Base-by-base conservation (phyloP, 73 alveolate species). In the Stentor coeruleus region DNA sequence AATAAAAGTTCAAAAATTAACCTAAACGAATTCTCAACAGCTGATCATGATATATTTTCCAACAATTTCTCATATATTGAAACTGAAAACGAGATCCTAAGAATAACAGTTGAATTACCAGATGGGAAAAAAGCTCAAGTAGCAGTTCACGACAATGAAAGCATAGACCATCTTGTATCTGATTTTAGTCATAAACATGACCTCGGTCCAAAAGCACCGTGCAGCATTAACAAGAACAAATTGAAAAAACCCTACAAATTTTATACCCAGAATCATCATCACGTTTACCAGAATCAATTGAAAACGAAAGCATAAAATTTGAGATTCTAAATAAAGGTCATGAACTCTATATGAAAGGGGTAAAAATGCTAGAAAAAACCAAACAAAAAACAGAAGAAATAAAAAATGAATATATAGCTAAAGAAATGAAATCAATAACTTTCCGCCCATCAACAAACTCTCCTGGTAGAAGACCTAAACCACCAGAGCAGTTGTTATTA, bases 401-500 rank as follows among this genome's bases (percentile, higher is more conserved):
- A 49, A 49, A 20, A 49, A 49, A 49, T 20, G 66, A 49, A 49
- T 11, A 20, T 11, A 49, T 6, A 11, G 6, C 20, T 11, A 49
- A 49, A 49, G 66, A 49, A 49, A 49, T 6, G 6, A 20, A 49
- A 49, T 11, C 6, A 11, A 20, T 20, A 20, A 49, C 66, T 49
- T 49, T 49, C 20, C 6, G 20, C 28, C 66, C 66, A 49, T 11
- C 28, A 49, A 20, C 20, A 6, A 49, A 49, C 20, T 11, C 28
- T 49, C 66, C 66, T 49, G 66, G 20, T 11, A 49, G 66, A 49
- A 49, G 66, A 49, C 66, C 66, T 49, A 49, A 49, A 49, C 66
- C 66, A 11, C 66, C 66, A 11, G 66, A 49, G 20, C 66, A 49
- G 66, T 49, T 11, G 6, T 49, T 49, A 20, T 11, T 20, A 11